Evolutionary conservation across 768 basidiomycete genomes (phyloP), one percentile per base, ranked within the genome.

Genomic region (Russula brevipes): DNA sequence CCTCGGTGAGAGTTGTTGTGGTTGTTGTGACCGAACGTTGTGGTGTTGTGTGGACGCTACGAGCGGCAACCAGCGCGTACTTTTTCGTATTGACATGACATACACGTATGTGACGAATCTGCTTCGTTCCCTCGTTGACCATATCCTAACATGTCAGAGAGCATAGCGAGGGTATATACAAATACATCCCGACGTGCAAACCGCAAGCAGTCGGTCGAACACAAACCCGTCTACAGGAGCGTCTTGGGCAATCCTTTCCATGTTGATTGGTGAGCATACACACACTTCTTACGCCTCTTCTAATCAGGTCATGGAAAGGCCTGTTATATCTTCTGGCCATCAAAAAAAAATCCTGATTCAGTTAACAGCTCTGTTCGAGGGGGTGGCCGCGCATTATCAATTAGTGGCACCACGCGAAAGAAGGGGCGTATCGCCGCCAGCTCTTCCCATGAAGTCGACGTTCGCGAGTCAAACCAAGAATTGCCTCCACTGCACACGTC

Each of bases 191-290:
- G 87, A 68, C 84, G 89, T 46, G 82, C 81, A 35, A 85, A 78
- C 66, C 71, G 74, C 24, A 76, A 76, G n/a, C 63, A 73, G 17
- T 61, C 66, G 8, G 7, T 69, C 16, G 88, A 90, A 30, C 82
- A 79, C 51, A 91, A 85, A 69, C 74, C 77, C 1, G 82, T 86
- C 0, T 91, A 84, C 76, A 91, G 84, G 66, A 80, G 82, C 61
- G 85, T 87, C 0, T 75, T 93, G 30, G 85, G 86, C 55, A 91
- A 82, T 63, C 91, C 91, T 2, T 87, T 88, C 68, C 79, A 80
- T 11, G 76, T 91, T 16, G 72, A 74, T 70, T 93, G 91, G 91
- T 91, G 69, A 56, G 50, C 63, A 69, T 59, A 10, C 36, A 61
- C 50, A 2, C 24, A 16, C 55, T 68, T 39, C 55, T 36, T 54